Conservation (phyloP, 345 rosid species). For the Lumnitzera littorea region DNA sequence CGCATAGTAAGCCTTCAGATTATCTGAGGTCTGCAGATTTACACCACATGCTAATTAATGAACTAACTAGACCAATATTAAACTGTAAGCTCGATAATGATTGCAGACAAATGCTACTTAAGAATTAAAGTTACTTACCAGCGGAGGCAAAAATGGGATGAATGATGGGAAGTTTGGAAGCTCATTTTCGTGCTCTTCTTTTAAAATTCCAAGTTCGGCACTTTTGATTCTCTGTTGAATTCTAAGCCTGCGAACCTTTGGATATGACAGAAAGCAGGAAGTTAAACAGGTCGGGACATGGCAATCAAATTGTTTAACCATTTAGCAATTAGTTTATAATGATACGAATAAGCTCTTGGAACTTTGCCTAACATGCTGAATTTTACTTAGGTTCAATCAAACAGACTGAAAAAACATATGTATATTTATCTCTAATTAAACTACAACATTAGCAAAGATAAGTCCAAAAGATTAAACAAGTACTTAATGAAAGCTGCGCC, state of each 20-base stretch:
- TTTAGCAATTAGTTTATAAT: background rate
- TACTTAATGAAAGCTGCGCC: too few species aligned
- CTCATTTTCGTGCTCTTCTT: constrained; percentile 59
- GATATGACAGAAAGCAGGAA: background rate
- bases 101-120: too few species aligned
- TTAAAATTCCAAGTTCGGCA: constrained; percentile 58
- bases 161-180: constrained; percentile 92
- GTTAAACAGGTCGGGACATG: background rate
- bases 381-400: too few species aligned
- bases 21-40: constrained; percentile 61
- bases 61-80: background rate
- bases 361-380: background rate
- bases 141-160: constrained; percentile 93
- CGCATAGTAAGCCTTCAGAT: constrained; percentile 75
- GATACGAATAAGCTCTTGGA: background rate
- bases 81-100: background rate
- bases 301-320: background rate
- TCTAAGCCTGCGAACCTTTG: constrained; percentile 81
- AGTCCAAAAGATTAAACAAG: too few species aligned
- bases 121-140: constrained; percentile 36
- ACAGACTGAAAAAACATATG: too few species aligned
- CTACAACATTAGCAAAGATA: too few species aligned
- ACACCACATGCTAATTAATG: constrained; percentile 3
- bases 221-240: constrained; percentile 82
- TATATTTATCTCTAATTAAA: too few species aligned